Conservation (phyloP, 257 asterid genomes). For the Vinca minor region DNA sequence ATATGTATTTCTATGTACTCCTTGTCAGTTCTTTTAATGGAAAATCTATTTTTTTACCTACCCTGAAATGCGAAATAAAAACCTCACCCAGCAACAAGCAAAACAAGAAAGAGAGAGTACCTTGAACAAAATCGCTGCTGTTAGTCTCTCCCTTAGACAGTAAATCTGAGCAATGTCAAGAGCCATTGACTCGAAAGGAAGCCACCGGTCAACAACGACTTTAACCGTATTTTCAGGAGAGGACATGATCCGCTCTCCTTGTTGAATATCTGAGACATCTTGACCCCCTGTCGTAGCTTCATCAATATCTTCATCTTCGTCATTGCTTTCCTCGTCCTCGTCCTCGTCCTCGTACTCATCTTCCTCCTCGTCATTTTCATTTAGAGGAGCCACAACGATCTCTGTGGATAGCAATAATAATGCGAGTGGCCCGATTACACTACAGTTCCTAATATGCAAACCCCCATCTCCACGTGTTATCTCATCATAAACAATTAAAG, state of each 20-base stretch:
- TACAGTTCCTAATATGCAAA: constrained; percentile 50
- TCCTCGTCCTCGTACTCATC: constrained; percentile 39
- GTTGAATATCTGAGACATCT: constrained; percentile 18
- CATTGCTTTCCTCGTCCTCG: constrained; percentile 32
- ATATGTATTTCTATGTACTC: neutral
- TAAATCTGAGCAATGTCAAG: constrained; percentile 88
- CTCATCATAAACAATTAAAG: constrained; percentile 67
- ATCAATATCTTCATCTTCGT: constrained; percentile 23
- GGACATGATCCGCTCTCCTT: constrained; percentile 51
- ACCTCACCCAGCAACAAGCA: neutral
- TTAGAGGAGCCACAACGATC: constrained; percentile 59
- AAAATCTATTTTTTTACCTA: neutral
- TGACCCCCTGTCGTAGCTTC: constrained; percentile 26
- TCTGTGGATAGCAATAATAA: constrained; percentile 66
- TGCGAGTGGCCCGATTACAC: constrained; percentile 65
- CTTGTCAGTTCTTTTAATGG: neutral
- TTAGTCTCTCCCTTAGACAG: constrained; percentile 82
- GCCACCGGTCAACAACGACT: constrained; percentile 71
- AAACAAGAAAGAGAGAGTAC: constrained; percentile 26
- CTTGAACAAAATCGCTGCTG: constrained; percentile 62
- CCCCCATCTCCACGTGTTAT: constrained; percentile 84
- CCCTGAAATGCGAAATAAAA: neutral
- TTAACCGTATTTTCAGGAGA: constrained; percentile 60
- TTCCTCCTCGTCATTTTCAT: constrained; percentile 35
- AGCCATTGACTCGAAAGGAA: constrained; percentile 60